phyloP scores from a whole-genome alignment of 2,329 filamentous ascomycete genomes.

The Paraconiothyrium sp. region DNA sequence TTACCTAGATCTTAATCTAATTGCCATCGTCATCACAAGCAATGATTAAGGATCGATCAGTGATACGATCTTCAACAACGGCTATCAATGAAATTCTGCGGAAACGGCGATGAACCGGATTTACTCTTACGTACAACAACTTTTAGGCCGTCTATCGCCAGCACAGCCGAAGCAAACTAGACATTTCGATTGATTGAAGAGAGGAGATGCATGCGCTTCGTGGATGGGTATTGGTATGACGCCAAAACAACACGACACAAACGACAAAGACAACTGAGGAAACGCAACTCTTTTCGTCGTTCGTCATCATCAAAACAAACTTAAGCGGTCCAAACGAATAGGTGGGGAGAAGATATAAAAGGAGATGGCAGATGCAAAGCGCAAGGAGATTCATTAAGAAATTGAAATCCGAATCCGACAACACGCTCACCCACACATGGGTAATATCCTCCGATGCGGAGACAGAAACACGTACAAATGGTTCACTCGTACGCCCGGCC shows the following conservation, averaged over 20 bases:
- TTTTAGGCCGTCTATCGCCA: conserved; percentile 13
- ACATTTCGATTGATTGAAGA: conserved; percentile 4
- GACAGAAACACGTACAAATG: conserved; percentile 33
- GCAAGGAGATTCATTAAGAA: conserved; percentile 41
- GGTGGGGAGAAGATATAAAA: conserved; percentile 3
- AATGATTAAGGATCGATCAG: neutral
- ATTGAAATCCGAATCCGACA: conserved; percentile 14
- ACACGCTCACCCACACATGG: conserved; percentile 25
- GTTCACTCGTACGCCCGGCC: conserved; percentile 32
- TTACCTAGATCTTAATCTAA: neutral
- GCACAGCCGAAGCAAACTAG: neutral
- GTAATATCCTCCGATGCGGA: conserved; percentile 26
- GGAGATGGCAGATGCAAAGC: conserved; percentile 18
- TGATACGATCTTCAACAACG: neutral
- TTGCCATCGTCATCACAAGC: neutral
- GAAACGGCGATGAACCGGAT: neutral
- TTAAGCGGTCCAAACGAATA: conserved; percentile 16
- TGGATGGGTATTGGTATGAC: conserved; percentile 8
- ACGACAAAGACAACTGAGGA: conserved; percentile 10
- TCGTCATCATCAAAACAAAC: conserved; percentile 11
- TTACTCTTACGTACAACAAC: conserved; percentile 7
- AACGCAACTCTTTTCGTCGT: conserved; percentile 14
- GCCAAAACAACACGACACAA: conserved; percentile 11
- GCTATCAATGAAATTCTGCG: neutral
- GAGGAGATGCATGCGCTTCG: conserved; percentile 1